Evolutionary conservation across 805 yeast genomes (phyloP).

Genomic region (Cyberlindnera mississippiensis): DNA sequence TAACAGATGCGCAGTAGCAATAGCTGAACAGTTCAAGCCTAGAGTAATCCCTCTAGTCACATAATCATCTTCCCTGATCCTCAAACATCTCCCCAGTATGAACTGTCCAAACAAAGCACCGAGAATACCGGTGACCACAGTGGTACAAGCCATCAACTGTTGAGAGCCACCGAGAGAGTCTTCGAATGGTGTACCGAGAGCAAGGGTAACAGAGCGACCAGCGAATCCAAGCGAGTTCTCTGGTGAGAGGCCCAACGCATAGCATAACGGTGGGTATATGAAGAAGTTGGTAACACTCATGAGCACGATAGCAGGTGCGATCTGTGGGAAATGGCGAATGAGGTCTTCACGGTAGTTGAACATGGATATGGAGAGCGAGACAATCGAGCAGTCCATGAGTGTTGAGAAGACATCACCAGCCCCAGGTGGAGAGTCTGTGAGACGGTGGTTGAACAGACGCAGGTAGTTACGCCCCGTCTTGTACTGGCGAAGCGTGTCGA

Average conservation of each 20-base stretch:
- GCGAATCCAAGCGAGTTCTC: conserved; percentile 67
- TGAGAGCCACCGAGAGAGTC: conserved; percentile 63
- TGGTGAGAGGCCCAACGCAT: conserved; percentile 58
- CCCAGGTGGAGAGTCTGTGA: conserved; percentile 53
- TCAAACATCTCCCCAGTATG: conserved; percentile 36
- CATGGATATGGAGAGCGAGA: conserved; percentile 73
- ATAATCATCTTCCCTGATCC: conserved; percentile 59
- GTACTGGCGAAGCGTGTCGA: conserved; percentile 48
- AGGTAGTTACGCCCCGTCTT: conserved; percentile 69
- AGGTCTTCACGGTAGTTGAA: conserved; percentile 67
- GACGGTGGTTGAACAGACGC: conserved; percentile 44
- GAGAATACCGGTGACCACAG: conserved; percentile 70
- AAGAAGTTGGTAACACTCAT: conserved; percentile 58
- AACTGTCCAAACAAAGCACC: conserved; percentile 65
- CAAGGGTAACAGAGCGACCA: conserved; percentile 75
- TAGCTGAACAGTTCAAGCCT: conserved; percentile 79
- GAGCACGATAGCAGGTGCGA: conserved; percentile 55
- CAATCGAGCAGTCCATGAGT: conserved; percentile 74
- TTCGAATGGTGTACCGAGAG: conserved; percentile 73
- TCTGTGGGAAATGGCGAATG: conserved; percentile 49
- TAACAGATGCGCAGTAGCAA: conserved; percentile 72
- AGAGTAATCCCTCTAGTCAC: conserved; percentile 73
- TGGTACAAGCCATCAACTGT: conserved; percentile 73
- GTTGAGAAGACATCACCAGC: conserved; percentile 74
- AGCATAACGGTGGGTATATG: conserved; percentile 66